Base-by-base conservation (phyloP, 1,139 yeast genomes). In the Sugiyamaella grinbergsii region DNA sequence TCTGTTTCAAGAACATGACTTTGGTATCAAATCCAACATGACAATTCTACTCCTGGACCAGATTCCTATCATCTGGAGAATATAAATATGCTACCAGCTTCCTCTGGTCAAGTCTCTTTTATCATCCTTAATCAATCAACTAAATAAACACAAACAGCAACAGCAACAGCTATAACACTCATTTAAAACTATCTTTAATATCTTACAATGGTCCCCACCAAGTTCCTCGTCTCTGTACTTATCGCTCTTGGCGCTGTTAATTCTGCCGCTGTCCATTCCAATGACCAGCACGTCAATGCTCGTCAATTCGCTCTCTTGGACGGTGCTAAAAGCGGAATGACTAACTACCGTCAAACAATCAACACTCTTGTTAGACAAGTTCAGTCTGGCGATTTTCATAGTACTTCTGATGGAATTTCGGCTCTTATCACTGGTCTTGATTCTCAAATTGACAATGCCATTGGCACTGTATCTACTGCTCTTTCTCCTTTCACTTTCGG, bases 381-480 rank as follows among this genome's bases (percentile, higher is more conserved):
- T 42, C 50, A 54, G 46, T 44, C 42, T 26, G 47, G 49, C 36
- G 57, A 53, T 16, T 59, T 58, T 23, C 62, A 60, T 47, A 62
- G 63, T 24, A 56, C 60, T 36, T 52, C 62, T 40, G 64, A 60
- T 6, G 45, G 52, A 5, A 47, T 64, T 16, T 49, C 58, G 24
- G 59, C 59, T 29, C 52, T 57, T 47, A 59, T 65, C 52, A 56
- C 67, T 15, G 68, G 69, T 16, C 31, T 59, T 18, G 65, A 60
- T 50, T 53, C 63, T 7, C 64, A 63, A 54, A 54, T 60, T 41
- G 66, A 63, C 49, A 61, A 60, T 39, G 57, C 62, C 19, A 49
- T 57, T 42, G 62, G 58, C 24, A 58, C 62, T 18, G 48, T 62
- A 16, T 47, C 59, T 15, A 50, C 57, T 24, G 63, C 60, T 18